Percentiles rank a stretch among this genome's conserved stretches.
Evolutionary conservation across 2,329 filamentous ascomycete genomes (phyloP).

Genomic region (Aspergillus bombycis): DNA sequence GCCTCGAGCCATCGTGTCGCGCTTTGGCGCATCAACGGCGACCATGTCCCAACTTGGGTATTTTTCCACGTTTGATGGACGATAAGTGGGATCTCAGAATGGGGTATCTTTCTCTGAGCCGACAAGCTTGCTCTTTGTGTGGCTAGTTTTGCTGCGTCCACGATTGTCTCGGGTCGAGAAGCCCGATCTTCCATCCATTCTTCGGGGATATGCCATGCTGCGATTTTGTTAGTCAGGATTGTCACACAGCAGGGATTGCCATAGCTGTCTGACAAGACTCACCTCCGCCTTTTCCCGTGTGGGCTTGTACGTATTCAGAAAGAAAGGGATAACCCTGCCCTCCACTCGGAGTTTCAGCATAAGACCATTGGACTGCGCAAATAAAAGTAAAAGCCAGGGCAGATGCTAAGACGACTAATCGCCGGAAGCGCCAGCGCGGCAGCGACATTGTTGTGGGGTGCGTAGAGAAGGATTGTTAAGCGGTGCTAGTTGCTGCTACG

Average conservation of each 20-base stretch:
- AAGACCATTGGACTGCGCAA: neutral
- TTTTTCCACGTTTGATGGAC: conserved; percentile 39
- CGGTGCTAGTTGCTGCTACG: neutral
- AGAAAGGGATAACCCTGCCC: neutral
- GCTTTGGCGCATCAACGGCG: conserved; percentile 24
- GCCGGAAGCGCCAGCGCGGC: neutral
- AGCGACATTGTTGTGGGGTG: neutral
- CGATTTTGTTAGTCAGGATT: neutral
- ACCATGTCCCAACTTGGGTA: conserved; percentile 30
- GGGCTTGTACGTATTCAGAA: neutral
- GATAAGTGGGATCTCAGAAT: conserved; percentile 35
- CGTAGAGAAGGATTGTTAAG: neutral
- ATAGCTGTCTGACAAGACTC: neutral
- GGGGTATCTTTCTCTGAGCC: neutral
- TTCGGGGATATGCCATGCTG: neutral
- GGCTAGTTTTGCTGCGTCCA: neutral
- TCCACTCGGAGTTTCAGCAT: neutral
- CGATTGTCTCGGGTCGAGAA: neutral
- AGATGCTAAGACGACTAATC: neutral
- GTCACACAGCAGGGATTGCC: neutral
- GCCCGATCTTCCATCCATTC: neutral
- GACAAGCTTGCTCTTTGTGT: neutral
- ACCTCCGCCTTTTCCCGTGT: neutral
- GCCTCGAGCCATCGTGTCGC: conserved; percentile 33
- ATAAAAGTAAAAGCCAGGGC: neutral